Evolutionary conservation across 2,329 filamentous ascomycete species (phyloP), one percentile per base, ranked within the genome.

Genomic region (Graphilbum ipis-grandicollis): DNA sequence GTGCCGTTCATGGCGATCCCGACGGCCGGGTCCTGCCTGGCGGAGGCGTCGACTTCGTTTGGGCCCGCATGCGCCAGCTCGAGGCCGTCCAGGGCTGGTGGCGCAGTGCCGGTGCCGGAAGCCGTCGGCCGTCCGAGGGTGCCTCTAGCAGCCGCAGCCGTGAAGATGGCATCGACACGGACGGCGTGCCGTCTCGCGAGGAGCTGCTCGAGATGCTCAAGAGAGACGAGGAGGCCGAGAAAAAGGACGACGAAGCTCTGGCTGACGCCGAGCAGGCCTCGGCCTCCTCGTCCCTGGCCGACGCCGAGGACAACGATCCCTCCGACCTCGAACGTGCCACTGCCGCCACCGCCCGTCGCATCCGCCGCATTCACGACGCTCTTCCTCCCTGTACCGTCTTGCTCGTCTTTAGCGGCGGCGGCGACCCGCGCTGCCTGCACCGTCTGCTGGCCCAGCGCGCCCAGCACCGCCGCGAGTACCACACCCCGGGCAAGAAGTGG

Each of bases 31-130:
- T 69, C 44, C 68, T 78, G 39, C 63, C 62, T 19, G 66, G 60
- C 34, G 68, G 71, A 34, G 69, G 73, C 31, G 72, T 75, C 31
- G 73, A 79, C 49, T 78, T 80, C 47, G 65, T 75, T 14, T 79
- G 72, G 64, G 75, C 65, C 5, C 66, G 75, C 38, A 66, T 80
- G 56, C 67, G 73, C 41, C 71, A 75, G 48, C 60, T 79, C 29
- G 75, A 79, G 52, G 68, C 68, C 14, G 56, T 71, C 14, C 72
- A 74, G 43, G 74, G 74, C 6, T 79, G 72, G 72, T 77, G 74
- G 73, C 76, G 75, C 46, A 62, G 62, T 40, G 71, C 21, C 21
- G 21, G 21, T 10, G 6, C 21, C 21, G 71, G 50, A 63, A 62
- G 44, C 44, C 47, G 6, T 32, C 38, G 31, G 49, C 56, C 30